phyloP scores from a whole-genome alignment of 2,329 filamentous ascomycete species.

The Fusarium guadeloupense region DNA sequence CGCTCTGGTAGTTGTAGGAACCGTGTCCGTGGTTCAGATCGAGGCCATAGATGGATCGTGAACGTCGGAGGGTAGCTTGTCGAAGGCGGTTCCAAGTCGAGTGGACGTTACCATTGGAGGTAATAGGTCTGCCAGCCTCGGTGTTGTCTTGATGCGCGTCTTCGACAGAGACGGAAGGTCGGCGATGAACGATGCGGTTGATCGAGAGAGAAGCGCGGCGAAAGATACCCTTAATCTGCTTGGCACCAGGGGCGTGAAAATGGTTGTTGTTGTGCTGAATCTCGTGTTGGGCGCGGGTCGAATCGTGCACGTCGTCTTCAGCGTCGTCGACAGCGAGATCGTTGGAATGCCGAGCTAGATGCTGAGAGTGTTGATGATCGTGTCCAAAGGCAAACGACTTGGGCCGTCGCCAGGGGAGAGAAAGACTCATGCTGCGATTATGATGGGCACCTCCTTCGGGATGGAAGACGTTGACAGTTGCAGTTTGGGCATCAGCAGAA shows the following conservation, averaged over 20 bases:
- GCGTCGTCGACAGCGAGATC: conserved; percentile 49
- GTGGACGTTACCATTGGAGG: conserved; percentile 52
- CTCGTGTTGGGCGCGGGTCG: conserved; percentile 27
- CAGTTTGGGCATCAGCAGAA: conserved; percentile 19
- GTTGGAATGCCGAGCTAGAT: conserved; percentile 43
- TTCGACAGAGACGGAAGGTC: conserved; percentile 53
- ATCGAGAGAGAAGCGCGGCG: conserved; percentile 65
- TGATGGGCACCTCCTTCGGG: conserved; percentile 13
- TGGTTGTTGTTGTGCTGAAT: conserved; percentile 43
- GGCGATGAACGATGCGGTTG: conserved; percentile 61
- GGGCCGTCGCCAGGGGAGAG: conserved; percentile 59
- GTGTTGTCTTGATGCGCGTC: conserved; percentile 35
- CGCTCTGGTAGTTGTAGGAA: conserved; percentile 40
- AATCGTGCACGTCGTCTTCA: conserved; percentile 40
- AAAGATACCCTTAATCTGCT: conserved; percentile 59
- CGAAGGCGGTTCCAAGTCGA: conserved; percentile 62
- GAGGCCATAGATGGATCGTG: conserved; percentile 56
- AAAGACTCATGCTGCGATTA: conserved; percentile 60
- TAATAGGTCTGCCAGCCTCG: conserved; percentile 51
- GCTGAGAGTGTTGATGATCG: conserved; percentile 46
- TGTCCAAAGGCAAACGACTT: conserved; percentile 54
- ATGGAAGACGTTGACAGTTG: background rate
- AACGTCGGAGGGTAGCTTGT: conserved; percentile 61
- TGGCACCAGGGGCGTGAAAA: conserved; percentile 43
- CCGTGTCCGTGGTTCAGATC: conserved; percentile 44